Evolutionary conservation across 345 rosid genomes (phyloP).

Genomic region (Erodium maritimum): DNA sequence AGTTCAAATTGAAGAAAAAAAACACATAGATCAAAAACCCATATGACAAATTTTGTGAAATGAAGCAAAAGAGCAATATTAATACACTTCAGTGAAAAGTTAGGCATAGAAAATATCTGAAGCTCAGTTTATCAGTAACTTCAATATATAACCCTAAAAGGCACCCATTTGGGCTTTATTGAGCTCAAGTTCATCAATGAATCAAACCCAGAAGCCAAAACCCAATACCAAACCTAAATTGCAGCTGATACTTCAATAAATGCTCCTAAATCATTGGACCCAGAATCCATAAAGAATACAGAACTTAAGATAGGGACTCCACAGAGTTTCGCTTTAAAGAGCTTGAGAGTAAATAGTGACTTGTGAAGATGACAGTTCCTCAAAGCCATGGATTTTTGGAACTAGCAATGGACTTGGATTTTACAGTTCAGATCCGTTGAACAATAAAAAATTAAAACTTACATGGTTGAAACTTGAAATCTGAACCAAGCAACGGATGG

Average conservation of each 20-base stretch:
- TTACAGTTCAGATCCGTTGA: conserved; percentile 22
- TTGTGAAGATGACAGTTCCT: conserved; percentile 13
- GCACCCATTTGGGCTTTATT: no score
- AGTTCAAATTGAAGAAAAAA: no score
- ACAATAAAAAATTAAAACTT: neutral
- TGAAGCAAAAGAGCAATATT: no score
- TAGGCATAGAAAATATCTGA: no score
- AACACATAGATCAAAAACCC: no score
- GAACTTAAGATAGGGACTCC: neutral
- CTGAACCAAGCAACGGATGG: neutral
- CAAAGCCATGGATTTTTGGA: conserved; percentile 14
- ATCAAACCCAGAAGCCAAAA: neutral
- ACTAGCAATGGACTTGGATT: neutral
- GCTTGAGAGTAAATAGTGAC: neutral
- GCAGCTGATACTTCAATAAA: neutral
- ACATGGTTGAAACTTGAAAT: neutral
- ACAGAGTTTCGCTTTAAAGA: no score
- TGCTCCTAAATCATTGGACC: neutral
- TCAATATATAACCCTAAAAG: no score
- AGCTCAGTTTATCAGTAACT: no score
- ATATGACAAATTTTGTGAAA: no score
- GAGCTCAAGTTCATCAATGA: no score
- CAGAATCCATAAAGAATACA: neutral
- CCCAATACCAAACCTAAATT: neutral
- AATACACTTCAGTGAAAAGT: no score